Conservation (phyloP, 2,329 filamentous ascomycete species). For the Colletotrichum destructivum region DNA sequence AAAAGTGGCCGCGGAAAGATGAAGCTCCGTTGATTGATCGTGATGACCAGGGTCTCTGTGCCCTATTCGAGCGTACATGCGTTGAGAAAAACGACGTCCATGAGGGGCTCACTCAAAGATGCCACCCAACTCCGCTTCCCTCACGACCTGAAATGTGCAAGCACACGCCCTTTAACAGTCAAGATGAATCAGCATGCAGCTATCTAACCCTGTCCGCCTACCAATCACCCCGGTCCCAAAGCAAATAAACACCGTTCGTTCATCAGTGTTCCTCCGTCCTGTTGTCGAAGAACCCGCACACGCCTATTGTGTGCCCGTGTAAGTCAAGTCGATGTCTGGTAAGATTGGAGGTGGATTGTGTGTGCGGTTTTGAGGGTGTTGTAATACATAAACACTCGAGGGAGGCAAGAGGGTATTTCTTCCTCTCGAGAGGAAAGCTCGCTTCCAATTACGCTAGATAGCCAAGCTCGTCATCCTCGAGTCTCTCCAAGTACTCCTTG, state of each 20-base stretch:
- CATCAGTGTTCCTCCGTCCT: slow-evolving; percentile 36
- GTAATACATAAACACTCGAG: slow-evolving; percentile 39
- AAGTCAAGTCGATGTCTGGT: slow-evolving; percentile 34
- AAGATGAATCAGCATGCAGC: slow-evolving; percentile 39
- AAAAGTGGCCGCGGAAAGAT: background rate
- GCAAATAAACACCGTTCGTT: slow-evolving; percentile 30
- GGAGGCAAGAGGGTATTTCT: slow-evolving; percentile 38
- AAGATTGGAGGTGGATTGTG: slow-evolving; percentile 23
- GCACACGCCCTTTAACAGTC: slow-evolving; percentile 15
- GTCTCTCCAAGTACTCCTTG: slow-evolving; percentile 97
- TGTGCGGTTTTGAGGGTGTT: slow-evolving; percentile 42
- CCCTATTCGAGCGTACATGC: no score
- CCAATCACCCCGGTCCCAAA: slow-evolving; percentile 33
- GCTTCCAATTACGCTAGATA: slow-evolving; percentile 81
- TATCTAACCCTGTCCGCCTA: slow-evolving; percentile 35
- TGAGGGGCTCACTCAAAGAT: background rate
- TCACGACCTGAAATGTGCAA: slow-evolving; percentile 5
- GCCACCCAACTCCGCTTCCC: background rate
- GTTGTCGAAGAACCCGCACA: slow-evolving; percentile 35
- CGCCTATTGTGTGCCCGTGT: slow-evolving; percentile 32
- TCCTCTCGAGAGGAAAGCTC: slow-evolving; percentile 34
- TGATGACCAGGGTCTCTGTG: background rate
- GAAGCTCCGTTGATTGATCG: background rate
- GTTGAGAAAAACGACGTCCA: background rate
- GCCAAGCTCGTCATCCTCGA: slow-evolving; percentile 94